Conservation (phyloP, 1,284 basidiomycete species). For the Ceratobasidium sp. region DNA sequence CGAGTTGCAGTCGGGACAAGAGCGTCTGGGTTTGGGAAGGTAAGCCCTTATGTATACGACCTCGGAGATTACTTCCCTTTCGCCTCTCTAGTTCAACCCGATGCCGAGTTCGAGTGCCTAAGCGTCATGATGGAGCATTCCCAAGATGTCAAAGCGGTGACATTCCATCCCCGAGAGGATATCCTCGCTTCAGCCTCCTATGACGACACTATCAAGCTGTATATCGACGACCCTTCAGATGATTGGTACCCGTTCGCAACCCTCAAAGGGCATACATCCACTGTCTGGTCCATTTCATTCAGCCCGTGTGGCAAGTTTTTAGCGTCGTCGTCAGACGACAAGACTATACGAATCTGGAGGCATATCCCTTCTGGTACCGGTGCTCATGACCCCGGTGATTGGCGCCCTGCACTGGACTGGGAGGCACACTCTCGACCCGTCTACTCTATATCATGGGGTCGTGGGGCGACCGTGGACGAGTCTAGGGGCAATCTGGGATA, state of each 20-base stretch:
- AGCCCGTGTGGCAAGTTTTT: slow-evolving; percentile 86
- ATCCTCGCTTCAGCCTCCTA: slow-evolving; percentile 97
- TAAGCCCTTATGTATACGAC: slow-evolving; percentile 55
- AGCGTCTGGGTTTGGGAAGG: slow-evolving; percentile 99
- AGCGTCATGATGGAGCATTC: slow-evolving; percentile 97
- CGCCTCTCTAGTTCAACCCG: slow-evolving; percentile 76
- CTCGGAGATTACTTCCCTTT: not conserved
- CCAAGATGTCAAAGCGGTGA: slow-evolving; percentile 96
- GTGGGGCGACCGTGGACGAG: slow-evolving; percentile 42
- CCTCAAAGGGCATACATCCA: slow-evolving; percentile 84
- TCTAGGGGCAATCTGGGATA: slow-evolving; percentile 58
- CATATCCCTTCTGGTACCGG: slow-evolving; percentile 55
- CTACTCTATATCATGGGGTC: slow-evolving; percentile 84
- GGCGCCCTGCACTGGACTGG: slow-evolving; percentile 60
- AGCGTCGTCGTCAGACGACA: slow-evolving; percentile 86
- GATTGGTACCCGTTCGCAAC: slow-evolving; percentile 95
- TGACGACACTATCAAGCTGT: slow-evolving; percentile 96
- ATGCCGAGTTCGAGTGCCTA: slow-evolving; percentile 96
- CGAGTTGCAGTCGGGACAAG: slow-evolving; percentile 95
- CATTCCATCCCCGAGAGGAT: slow-evolving; percentile 97
- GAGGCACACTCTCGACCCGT: slow-evolving; percentile 66
- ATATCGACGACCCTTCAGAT: slow-evolving; percentile 92
- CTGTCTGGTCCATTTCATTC: slow-evolving; percentile 92
- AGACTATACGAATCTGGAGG: slow-evolving; percentile 79
- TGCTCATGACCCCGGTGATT: slow-evolving; percentile 50